phyloP scores from a whole-genome alignment of 2,329 filamentous ascomycete species.

The Cladosporium sp. region DNA sequence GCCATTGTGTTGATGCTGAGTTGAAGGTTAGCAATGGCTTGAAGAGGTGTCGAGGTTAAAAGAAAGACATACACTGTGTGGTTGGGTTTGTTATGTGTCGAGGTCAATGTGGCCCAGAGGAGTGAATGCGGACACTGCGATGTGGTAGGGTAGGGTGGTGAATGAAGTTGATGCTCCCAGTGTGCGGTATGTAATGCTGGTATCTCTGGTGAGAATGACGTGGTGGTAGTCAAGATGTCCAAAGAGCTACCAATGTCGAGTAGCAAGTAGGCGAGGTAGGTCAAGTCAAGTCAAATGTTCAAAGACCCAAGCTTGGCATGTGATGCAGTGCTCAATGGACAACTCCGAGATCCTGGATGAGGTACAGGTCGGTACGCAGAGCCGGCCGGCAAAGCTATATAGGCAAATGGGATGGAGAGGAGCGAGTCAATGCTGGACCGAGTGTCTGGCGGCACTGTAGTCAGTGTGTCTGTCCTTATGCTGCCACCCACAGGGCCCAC shows the following conservation, averaged over 20 bases:
- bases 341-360: slow-evolving; percentile 24
- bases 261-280: neutral
- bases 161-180: neutral
- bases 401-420: slow-evolving; percentile 15
- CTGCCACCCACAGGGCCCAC: slow-evolving; percentile 25
- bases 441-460: slow-evolving; percentile 3
- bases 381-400: slow-evolving; percentile 29
- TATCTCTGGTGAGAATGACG: neutral
- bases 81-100: neutral
- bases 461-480: slow-evolving; percentile 26
- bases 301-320: neutral
- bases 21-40: neutral
- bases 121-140: neutral
- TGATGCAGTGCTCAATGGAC: slow-evolving; percentile 10
- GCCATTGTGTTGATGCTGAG: slow-evolving; percentile 41
- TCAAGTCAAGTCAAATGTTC: neutral
- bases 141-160: neutral
- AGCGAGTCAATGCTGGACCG: slow-evolving; percentile 7
- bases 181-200: neutral
- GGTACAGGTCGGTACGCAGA: slow-evolving; percentile 27
- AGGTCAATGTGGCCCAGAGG: neutral
- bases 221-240: neutral
- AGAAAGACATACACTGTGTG: neutral
- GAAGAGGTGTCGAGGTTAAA: neutral
- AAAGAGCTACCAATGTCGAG: neutral